Percentiles rank a stretch among this genome's conserved stretches.
These are phyloP conservation scores for Saturnispora sanitii DNA, from an alignment of 805 yeast genomes.

Conservation along the genomic window DNA sequence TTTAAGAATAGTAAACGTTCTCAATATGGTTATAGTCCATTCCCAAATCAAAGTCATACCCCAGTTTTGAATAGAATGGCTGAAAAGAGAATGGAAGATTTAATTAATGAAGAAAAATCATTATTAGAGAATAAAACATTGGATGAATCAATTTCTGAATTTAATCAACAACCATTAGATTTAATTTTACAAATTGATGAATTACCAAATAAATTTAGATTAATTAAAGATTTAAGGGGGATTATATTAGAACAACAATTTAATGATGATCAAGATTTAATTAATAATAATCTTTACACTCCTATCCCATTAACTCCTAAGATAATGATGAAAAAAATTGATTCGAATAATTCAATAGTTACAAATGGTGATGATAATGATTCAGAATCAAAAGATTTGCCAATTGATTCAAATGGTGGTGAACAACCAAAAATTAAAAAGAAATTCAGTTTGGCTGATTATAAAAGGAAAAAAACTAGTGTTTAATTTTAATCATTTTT, in stretches of 20 bases:
- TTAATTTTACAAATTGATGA: constrained; percentile 6
- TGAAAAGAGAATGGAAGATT: constrained; percentile 15
- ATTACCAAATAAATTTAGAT: constrained; percentile 11
- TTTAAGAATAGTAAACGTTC: constrained; percentile 48
- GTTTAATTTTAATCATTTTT: background rate
- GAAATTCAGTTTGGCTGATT: constrained; percentile 68
- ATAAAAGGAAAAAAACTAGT: constrained; percentile 38
- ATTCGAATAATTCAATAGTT: too few species aligned
- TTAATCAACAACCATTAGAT: constrained; percentile 2
- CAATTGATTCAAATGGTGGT: background rate
- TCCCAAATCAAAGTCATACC: constrained; percentile 23
- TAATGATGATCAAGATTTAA: constrained; percentile 4
- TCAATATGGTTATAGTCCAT: constrained; percentile 12
- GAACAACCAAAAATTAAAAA: constrained; percentile 34
- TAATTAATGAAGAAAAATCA: constrained; percentile 2
- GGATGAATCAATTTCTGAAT: constrained; percentile 1
- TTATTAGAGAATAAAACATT: constrained; percentile 12
- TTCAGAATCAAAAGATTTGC: background rate
- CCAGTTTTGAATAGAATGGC: constrained; percentile 25
- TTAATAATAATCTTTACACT: too few species aligned
- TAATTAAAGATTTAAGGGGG: constrained; percentile 7
- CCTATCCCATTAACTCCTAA: too few species aligned
- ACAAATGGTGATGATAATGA: constrained; percentile 1
- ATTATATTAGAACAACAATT: background rate
- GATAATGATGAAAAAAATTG: too few species aligned